Percentiles rank a stretch among this genome's conserved stretches.
phyloP scores from a whole-genome alignment of 305 asterid species.

The Stenogyne calaminthoides region DNA sequence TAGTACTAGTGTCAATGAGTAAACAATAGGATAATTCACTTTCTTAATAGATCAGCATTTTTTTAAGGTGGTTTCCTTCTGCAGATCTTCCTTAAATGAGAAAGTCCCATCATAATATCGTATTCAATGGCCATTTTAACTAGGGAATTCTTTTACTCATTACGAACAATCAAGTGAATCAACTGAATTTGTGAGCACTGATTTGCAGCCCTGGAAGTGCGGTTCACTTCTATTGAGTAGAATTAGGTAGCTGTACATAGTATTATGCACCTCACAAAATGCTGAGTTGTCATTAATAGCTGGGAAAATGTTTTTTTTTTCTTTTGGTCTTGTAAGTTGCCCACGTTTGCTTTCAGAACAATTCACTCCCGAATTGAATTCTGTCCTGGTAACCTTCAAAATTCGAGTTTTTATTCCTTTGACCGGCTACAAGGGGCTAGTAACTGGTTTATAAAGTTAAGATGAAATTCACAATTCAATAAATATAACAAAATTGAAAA shows the following conservation, averaged over 20 bases:
- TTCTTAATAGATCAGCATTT: not conserved
- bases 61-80: not conserved
- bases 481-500: too few species aligned
- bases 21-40: not conserved
- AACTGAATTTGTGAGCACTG: constrained; percentile 5
- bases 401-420: too few species aligned
- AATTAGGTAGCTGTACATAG: not conserved
- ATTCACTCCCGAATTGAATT: too few species aligned
- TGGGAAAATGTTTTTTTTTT: too few species aligned
- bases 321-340: too few species aligned
- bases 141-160: not conserved
- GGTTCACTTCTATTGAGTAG: not conserved
- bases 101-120: constrained; percentile 5
- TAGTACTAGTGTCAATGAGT: not conserved
- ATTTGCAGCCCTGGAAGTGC: constrained; percentile 5
- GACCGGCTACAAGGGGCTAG: too few species aligned
- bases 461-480: too few species aligned
- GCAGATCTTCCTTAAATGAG: not conserved
- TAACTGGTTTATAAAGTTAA: too few species aligned
- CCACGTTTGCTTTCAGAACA: too few species aligned
- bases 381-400: too few species aligned
- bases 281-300: not conserved
- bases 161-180: constrained; percentile 2
- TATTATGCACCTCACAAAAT: constrained; percentile 12
- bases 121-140: not conserved